Evolutionary conservation across 768 basidiomycete genomes (phyloP).

Genomic region (Amanita thiersii): DNA sequence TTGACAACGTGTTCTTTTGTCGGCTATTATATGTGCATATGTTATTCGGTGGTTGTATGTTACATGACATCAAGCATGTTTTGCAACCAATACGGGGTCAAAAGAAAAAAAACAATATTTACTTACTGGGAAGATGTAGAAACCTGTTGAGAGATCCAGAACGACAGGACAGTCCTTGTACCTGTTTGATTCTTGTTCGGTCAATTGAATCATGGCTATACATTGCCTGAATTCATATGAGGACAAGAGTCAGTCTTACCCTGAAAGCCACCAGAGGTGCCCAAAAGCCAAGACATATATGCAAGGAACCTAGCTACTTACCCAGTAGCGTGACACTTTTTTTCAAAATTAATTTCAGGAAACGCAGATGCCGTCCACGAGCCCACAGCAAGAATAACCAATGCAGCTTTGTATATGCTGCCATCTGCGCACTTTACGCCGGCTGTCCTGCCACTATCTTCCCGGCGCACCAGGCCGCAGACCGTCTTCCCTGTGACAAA

Average conservation of each 20-base stretch:
- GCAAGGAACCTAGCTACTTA: conserved; percentile 22
- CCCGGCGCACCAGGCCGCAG: conserved; percentile 30
- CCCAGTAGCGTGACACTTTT: conserved; percentile 73
- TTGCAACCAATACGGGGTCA: neutral
- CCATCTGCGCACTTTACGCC: conserved; percentile 65
- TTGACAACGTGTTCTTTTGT: conserved; percentile 62
- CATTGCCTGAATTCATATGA: conserved; percentile 57
- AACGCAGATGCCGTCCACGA: conserved; percentile 84
- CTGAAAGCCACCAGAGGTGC: neutral
- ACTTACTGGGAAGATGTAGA: conserved; percentile 75
- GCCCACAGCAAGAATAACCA: conserved; percentile 67
- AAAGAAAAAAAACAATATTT: conserved; percentile 15
- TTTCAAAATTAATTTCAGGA: conserved; percentile 43
- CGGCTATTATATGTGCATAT: conserved; percentile 16
- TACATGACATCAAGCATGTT: neutral
- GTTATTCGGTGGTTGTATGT: neutral
- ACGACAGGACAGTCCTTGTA: conserved; percentile 65
- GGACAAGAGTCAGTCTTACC: conserved; percentile 1
- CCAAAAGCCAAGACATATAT: neutral
- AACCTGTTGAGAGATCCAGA: conserved; percentile 64
- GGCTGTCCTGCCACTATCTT: conserved; percentile 27
- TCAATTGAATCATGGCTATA: conserved; percentile 72
- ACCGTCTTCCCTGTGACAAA: conserved; percentile 55
- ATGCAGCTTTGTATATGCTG: conserved; percentile 40
- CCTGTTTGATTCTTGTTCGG: conserved; percentile 49